Base-by-base conservation (phyloP, 331 rosid species). In the Saraca asoca region DNA sequence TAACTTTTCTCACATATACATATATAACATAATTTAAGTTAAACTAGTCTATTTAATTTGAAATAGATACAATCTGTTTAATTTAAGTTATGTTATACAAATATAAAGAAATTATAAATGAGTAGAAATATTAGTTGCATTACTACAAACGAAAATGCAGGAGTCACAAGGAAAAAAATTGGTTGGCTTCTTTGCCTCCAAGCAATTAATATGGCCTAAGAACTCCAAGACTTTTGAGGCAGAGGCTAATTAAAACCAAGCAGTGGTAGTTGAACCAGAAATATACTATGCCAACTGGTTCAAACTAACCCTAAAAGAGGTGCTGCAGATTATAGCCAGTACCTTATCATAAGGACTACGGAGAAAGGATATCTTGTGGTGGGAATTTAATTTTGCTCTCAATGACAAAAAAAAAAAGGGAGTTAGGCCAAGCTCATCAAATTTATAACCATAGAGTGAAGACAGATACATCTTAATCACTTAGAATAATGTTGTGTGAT, bases 211-310 rank as follows among this genome's bases (percentile, higher is more conserved):
- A 43, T 57, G 62, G 50, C 48, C 3, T 58, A 14, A 12, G 48
- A 65, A 61, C 12, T 49, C 61, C 59, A 5, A 59, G 62, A 79
- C 39, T 69, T 64, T 42, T 10, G 37, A 63, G 59, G 58, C 20
- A 57, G 62, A 80, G 39, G 58, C 49, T 66, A 35, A 34, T 61
- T 46, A 5, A 59, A 66, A 66, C 20, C 34, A 43, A 65, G 34
- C 34, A 51, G 9, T 50, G 75, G 58, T 57, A 5, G 81, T 72
- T 80, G 42, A 76, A 72, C 72, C 16, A 71, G 55, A 66, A 56
- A 51, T 62, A 42, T 61, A 9, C 57, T 24, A 46, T 52, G 24
- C 57, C 71, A 66, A 61, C 34, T 45, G 5, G 49, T n/a, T 50
- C 68, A 60, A 38, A 38, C 42, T 38, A 45, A 20, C 72, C 61